A percentile compares a stretch with the other conserved stretches of the same genome.
phyloP scores from a whole-genome alignment of 768 basidiomycete genomes.

The Tephrocybe sp. region DNA sequence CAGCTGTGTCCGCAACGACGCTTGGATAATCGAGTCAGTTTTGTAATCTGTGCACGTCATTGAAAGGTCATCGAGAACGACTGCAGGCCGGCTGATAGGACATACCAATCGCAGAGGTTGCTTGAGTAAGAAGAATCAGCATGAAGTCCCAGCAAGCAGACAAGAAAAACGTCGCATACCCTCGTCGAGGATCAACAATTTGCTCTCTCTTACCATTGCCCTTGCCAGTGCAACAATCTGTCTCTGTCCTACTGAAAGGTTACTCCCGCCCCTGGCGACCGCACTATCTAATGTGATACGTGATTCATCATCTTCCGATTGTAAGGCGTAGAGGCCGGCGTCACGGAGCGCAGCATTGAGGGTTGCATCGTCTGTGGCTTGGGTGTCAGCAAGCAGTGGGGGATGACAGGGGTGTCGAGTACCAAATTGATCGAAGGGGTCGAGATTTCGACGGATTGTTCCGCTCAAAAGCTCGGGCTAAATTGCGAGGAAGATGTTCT shows the following conservation, averaged over 20 bases:
- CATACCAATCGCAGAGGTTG: conserved; percentile 49
- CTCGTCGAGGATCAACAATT: conserved; percentile 62
- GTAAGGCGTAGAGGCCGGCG: conserved; percentile 39
- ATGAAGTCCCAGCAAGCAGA: conserved; percentile 29
- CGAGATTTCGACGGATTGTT: conserved; percentile 60
- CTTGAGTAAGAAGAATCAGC: conserved; percentile 34
- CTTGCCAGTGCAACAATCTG: conserved; percentile 68
- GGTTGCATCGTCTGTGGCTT: conserved; percentile 34
- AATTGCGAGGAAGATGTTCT: neutral
- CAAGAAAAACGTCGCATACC: conserved; percentile 33
- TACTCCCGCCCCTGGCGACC: conserved; percentile 55
- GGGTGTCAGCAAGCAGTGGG: neutral
- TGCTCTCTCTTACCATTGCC: conserved; percentile 58
- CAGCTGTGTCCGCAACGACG: conserved; percentile 64
- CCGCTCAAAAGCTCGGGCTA: conserved; percentile 57
- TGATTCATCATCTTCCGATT: conserved; percentile 43
- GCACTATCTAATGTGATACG: conserved; percentile 43
- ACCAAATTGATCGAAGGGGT: conserved; percentile 57
- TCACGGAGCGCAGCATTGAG: conserved; percentile 37
- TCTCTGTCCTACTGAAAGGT: conserved; percentile 77
- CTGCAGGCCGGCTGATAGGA: neutral
- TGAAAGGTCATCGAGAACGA: neutral
- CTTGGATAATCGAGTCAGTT: conserved; percentile 68
- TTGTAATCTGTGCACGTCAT: conserved; percentile 42
- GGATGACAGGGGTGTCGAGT: neutral